Evolutionary conservation across 306 rosid genomes (phyloP).

Genomic region (Trifolium dubium): DNA sequence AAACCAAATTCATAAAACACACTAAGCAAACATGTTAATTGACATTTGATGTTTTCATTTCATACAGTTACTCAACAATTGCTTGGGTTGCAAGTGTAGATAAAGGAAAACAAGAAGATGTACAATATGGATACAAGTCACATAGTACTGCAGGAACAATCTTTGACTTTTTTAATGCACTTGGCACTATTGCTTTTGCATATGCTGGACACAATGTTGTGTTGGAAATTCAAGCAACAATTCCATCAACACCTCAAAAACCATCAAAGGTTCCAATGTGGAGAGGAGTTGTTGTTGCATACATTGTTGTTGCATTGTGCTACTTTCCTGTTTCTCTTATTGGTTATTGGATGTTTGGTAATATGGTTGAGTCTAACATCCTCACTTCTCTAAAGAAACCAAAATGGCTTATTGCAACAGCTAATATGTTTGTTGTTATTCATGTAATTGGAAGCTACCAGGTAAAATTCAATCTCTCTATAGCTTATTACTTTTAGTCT

Average conservation of each 20-base stretch:
- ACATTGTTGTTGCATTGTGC: conserved; percentile 81
- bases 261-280: conserved; percentile 97
- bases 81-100: conserved; percentile 70
- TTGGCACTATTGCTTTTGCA: conserved; percentile 86
- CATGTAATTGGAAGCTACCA: conserved; percentile 96
- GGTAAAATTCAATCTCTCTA: conserved; percentile 50
- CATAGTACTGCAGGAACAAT: conserved; percentile 54
- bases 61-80: conserved; percentile 84
- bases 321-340: conserved; percentile 91
- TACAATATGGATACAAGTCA: conserved; percentile 60
- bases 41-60: conserved; percentile 5
- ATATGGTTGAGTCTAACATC: conserved; percentile 55
- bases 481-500: background rate
- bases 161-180: conserved; percentile 69
- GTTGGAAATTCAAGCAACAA: conserved; percentile 92
- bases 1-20: background rate
- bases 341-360: conserved; percentile 81
- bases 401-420: conserved; percentile 76
- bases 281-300: conserved; percentile 89
- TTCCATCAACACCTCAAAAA: conserved; percentile 86
- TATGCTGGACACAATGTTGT: conserved; percentile 98
- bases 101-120: conserved; percentile 69
- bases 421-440: conserved; percentile 87
- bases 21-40: background rate
- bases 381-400: conserved; percentile 74